phyloP scores from a whole-genome alignment of 306 rosid species.

The Dryas drummondii region DNA sequence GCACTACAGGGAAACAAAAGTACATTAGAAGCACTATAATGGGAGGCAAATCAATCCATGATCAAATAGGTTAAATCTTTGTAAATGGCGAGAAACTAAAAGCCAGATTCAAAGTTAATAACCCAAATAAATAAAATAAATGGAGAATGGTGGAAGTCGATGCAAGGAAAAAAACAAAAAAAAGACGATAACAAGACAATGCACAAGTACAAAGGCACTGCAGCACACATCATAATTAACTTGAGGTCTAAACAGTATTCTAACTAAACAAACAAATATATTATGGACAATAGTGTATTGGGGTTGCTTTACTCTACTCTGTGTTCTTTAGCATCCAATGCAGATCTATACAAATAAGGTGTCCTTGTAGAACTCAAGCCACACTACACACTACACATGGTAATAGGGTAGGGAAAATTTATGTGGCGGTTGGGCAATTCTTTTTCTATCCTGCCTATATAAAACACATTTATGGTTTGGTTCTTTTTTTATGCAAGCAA shows the following conservation, averaged over 20 bases:
- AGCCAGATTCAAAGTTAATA: not conserved
- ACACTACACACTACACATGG: not conserved
- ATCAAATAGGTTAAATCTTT: not conserved
- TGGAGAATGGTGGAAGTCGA: not conserved
- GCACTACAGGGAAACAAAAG: conserved; percentile 46
- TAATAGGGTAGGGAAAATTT: not conserved
- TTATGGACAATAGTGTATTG: not conserved
- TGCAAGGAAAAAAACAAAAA: not conserved
- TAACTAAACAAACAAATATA: not conserved
- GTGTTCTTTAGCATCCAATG: not conserved
- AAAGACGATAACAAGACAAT: not conserved
- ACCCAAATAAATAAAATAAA: not conserved
- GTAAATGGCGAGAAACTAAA: not conserved
- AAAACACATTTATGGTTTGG: not conserved
- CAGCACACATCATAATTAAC: not conserved
- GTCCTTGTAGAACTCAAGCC: not conserved
- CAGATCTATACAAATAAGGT: not conserved
- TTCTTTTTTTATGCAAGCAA: not conserved
- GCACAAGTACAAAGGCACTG: not conserved
- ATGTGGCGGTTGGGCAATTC: not conserved
- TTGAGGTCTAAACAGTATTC: not conserved
- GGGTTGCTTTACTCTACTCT: not conserved
- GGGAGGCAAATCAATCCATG: not conserved
- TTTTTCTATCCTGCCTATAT: not conserved
- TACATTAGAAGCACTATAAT: conserved; percentile 1